Evolutionary conservation across 495 filamentous ascomycete species (phyloP), one percentile per base, ranked within the genome.

Genomic region (Saxophila tyrrhenica): DNA sequence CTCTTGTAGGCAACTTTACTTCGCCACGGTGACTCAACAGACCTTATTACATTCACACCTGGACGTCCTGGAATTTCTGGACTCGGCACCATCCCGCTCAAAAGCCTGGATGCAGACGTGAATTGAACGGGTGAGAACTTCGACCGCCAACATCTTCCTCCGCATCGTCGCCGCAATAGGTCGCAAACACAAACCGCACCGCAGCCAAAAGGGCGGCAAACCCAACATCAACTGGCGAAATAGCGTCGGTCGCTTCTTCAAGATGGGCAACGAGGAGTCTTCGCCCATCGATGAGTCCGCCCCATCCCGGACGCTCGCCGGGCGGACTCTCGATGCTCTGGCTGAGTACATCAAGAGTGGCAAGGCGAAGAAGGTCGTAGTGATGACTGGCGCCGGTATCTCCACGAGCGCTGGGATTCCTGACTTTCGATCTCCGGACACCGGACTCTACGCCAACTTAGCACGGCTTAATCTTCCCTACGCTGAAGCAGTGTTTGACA

Each of bases 381-480:
- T 95, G 56, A 86, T 96, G 70, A 67, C 55, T 11, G 58, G 58
- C 17, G 58, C 58, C 11, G 58, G 58, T 19, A 61, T 61, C 23
- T 44, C 29, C 24, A 72, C 68, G 2, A 63, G 66, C 16, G 71
- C 61, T 25, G 69, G 70, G 8, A 72, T 89, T 45, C 85, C 85
- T 48, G 85, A 89, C 65, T 89, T 89, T 67, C 78, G 85, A 49
- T 85, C 82, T 5, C 84, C 85, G 48, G 79, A 80, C 20, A 87
- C 85, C 5, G 85, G 85, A 3, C 75, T 89, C 8, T 89, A 89
- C 62, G 80, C 87, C 64, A 96, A 97, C 64, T 78, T 97, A 13
- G 83, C 84, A 13, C 76, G 81, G 48, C 78, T 97, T 32, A 79
- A 92, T 51, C 76, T 97, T 1, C 88, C 89, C 2, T 84, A 89